Evolutionary conservation across 1,284 basidiomycete species (phyloP), one percentile per base, ranked within the genome.

Genomic region (Hypsizygus ulmarius): DNA sequence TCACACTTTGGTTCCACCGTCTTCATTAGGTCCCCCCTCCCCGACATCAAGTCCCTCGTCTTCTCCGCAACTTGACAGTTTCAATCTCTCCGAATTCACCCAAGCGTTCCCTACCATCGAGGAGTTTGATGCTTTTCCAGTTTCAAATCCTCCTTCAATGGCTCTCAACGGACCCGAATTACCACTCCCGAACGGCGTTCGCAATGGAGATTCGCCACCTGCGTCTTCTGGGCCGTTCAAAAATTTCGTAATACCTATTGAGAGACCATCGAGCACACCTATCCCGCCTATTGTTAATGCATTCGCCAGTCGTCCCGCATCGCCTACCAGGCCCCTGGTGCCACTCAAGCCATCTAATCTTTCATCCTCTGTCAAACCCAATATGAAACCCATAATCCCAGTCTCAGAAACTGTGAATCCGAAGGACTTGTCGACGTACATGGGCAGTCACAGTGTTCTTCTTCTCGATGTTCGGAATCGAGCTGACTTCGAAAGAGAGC

Each of bases 401-500:
- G 61, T 67, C 10, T 70, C 79, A 6, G 84, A 79, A 54, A 73
- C 79, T 2, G 77, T 87, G 19, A 72, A 71, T 38, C 84, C 90
- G 2, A 74, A 73, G 46, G 78, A 81, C 10, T 65, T 96, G 27
- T 69, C 76, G 42, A 68, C 73, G 1, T 92, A 86, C 62, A 68
- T 89, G 52, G 73, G 75, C 1, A 71, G 79, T 14, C 70, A 84
- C 54, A 83, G 84, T 43, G 78, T 93, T 5, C 71, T 98, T 4
- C 62, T 97, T 11, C 72, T 97, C 18, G 95, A 98, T 64, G 79
- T 96, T 6, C 80, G 95, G 16, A 78, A 81, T 7, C 75, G 92
- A 33, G 80, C 80, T 3, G 87, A 91, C 50, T 95, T 87, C 58
- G 81, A 90, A 53, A 68, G 62, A 7, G 89, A 87, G 44, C 84